Evolutionary conservation across 257 asterid species (phyloP).

Genomic region (Paulownia fortunei): DNA sequence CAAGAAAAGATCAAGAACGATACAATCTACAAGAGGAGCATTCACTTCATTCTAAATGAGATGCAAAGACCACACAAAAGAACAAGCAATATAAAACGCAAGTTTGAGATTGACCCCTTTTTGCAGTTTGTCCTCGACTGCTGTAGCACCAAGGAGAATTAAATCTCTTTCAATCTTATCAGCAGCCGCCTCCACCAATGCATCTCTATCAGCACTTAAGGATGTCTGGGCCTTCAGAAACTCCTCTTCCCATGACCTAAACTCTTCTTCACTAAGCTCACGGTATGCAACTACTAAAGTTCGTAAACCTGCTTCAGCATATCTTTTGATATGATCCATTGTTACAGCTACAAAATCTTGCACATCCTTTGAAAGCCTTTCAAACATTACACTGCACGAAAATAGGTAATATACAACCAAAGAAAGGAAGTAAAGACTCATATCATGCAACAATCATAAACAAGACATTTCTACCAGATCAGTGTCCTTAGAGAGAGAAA

Average conservation of each 20-base stretch:
- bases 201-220: slow-evolving; percentile 68
- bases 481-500: slow-evolving; percentile 34
- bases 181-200: slow-evolving; percentile 78
- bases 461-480: slow-evolving; percentile 18
- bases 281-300: slow-evolving; percentile 87
- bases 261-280: slow-evolving; percentile 76
- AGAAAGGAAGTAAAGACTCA: slow-evolving; percentile 17
- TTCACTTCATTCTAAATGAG: slow-evolving; percentile 6
- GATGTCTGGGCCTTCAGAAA: slow-evolving; percentile 72
- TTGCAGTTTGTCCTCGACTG: slow-evolving; percentile 96
- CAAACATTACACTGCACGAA: slow-evolving; percentile 79
- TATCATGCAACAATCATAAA: slow-evolving; percentile 5
- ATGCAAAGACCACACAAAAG: slow-evolving; percentile 1
- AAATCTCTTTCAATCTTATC: slow-evolving; percentile 78
- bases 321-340: slow-evolving; percentile 70
- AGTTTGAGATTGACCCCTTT: slow-evolving; percentile 73
- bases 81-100: slow-evolving; percentile 12
- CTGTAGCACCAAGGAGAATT: slow-evolving; percentile 91
- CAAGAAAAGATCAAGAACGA: slow-evolving; percentile 14
- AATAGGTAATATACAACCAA: slow-evolving; percentile 16
- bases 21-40: not conserved
- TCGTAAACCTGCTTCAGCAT: slow-evolving; percentile 92
- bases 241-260: slow-evolving; percentile 76
- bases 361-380: slow-evolving; percentile 65
- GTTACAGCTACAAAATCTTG: slow-evolving; percentile 56